phyloP scores from a whole-genome alignment of 352 stramenopile species.

The Lagenidium sp. region DNA sequence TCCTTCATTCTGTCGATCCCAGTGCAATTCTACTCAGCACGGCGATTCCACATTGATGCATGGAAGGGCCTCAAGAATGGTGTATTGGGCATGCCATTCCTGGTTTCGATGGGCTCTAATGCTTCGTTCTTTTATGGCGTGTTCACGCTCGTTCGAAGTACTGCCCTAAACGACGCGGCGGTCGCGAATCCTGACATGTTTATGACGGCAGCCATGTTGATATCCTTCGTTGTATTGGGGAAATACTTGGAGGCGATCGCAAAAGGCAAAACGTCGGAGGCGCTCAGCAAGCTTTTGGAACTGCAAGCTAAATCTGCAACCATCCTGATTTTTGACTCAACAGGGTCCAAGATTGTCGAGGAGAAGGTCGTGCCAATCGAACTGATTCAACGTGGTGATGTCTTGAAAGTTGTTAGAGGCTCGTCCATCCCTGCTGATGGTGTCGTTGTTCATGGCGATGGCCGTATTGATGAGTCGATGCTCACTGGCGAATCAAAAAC shows the following conservation, averaged over 20 bases:
- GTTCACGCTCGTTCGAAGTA: slow-evolving; percentile 76
- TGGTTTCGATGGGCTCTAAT: slow-evolving; percentile 95
- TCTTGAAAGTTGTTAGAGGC: slow-evolving; percentile 92
- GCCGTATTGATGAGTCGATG: slow-evolving; percentile 91
- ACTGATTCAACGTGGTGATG: slow-evolving; percentile 87
- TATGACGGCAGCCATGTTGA: slow-evolving; percentile 97
- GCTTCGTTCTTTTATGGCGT: slow-evolving; percentile 95
- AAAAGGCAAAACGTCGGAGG: slow-evolving; percentile 91
- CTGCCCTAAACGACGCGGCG: slow-evolving; percentile 51
- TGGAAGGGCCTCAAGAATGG: slow-evolving; percentile 88
- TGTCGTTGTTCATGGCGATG: slow-evolving; percentile 86
- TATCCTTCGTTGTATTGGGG: slow-evolving; percentile 97
- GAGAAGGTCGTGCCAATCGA: slow-evolving; percentile 80
- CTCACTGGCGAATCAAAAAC: slow-evolving; percentile 93
- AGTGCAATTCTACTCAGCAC: slow-evolving; percentile 93
- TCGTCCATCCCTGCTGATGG: slow-evolving; percentile 91
- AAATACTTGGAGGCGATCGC: slow-evolving; percentile 96
- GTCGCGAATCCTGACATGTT: slow-evolving; percentile 89
- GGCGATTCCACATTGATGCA: slow-evolving; percentile 92
- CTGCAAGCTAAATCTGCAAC: slow-evolving; percentile 94
- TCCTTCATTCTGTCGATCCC: slow-evolving; percentile 85
- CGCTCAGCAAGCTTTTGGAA: slow-evolving; percentile 94
- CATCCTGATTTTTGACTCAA: slow-evolving; percentile 76
- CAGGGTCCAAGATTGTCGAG: slow-evolving; percentile 44
- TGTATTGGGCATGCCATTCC: slow-evolving; percentile 94